Conservation (phyloP, 2,329 filamentous ascomycete genomes). For the Stylonectria norvegica region DNA sequence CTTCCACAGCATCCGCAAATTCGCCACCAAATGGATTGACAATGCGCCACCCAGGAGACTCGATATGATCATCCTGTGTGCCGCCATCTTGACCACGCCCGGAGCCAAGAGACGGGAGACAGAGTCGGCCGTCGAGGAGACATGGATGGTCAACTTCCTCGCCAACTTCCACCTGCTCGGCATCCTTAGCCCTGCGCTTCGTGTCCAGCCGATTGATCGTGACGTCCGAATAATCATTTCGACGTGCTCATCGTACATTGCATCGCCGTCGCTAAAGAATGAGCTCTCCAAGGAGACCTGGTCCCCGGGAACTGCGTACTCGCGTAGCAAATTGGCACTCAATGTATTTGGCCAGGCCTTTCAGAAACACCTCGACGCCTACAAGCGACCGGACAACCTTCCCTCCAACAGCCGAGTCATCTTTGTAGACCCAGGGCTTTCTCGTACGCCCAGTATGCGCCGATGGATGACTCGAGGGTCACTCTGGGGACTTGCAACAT, state of each 20-base stretch:
- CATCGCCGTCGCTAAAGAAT: constrained; percentile 63
- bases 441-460: constrained; percentile 81
- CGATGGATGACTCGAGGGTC: constrained; percentile 85
- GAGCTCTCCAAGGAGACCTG: constrained; percentile 48
- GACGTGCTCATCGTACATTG: constrained; percentile 86
- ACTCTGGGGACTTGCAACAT: constrained; percentile 72
- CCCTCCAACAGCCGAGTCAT: constrained; percentile 81
- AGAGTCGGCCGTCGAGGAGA: constrained; percentile 77
- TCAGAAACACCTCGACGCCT: constrained; percentile 85
- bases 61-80: constrained; percentile 89
- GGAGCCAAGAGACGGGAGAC: constrained; percentile 61
- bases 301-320: constrained; percentile 56
- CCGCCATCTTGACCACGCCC: constrained; percentile 69
- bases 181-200: constrained; percentile 84
- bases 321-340: constrained; percentile 71
- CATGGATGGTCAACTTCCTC: constrained; percentile 93
- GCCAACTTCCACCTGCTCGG: constrained; percentile 93
- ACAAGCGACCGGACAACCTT: constrained; percentile 76
- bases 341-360: constrained; percentile 88
- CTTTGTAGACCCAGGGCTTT: constrained; percentile 81
- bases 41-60: constrained; percentile 84
- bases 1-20: constrained; percentile 84
- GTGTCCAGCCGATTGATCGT: constrained; percentile 87
- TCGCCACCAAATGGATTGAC: constrained; percentile 97
- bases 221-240: constrained; percentile 86